These are phyloP conservation scores for Chloropicon primus DNA, from an alignment of 139 green algal species.

Conservation along the genomic window DNA sequence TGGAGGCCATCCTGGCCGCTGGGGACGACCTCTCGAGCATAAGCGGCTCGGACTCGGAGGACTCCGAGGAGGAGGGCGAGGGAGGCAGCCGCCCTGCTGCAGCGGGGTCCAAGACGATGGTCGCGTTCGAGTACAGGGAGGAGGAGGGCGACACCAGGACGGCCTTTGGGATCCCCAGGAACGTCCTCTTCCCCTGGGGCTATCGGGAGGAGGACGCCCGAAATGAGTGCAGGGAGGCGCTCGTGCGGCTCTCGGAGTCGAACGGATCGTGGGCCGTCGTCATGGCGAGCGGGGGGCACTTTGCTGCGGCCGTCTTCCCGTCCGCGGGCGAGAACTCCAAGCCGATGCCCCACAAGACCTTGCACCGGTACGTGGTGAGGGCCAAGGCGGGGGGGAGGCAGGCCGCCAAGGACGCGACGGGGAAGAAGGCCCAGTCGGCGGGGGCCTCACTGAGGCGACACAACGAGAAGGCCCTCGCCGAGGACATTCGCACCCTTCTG, in stretches of 20 bases:
- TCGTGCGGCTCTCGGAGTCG: background rate
- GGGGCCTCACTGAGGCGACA: constrained; percentile 64
- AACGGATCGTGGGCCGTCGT: constrained; percentile 16
- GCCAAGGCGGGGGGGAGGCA: constrained; percentile 79
- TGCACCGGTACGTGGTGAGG: constrained; percentile 79
- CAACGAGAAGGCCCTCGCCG: constrained; percentile 55
- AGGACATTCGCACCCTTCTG: background rate
- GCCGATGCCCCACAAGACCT: constrained; percentile 53
- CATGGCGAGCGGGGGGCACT: constrained; percentile 44
- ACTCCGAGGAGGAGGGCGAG: background rate
- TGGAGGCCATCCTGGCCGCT: background rate
- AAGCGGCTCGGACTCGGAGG: background rate
- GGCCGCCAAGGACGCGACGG: constrained; percentile 65
- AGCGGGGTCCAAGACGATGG: background rate
- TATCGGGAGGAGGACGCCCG: background rate
- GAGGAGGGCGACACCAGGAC: background rate
- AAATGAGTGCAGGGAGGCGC: background rate
- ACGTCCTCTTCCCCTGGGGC: background rate
- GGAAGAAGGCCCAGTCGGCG: constrained; percentile 67
- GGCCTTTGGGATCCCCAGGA: background rate
- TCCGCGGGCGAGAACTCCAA: background rate
- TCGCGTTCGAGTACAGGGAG: background rate
- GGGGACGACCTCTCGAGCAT: background rate
- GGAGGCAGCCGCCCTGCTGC: too few species aligned
- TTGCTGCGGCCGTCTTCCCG: constrained; percentile 52